Evolutionary conservation across 2,329 filamentous ascomycete genomes (phyloP), one percentile per base, ranked within the genome.

Genomic region (Xylariaceae sp.): DNA sequence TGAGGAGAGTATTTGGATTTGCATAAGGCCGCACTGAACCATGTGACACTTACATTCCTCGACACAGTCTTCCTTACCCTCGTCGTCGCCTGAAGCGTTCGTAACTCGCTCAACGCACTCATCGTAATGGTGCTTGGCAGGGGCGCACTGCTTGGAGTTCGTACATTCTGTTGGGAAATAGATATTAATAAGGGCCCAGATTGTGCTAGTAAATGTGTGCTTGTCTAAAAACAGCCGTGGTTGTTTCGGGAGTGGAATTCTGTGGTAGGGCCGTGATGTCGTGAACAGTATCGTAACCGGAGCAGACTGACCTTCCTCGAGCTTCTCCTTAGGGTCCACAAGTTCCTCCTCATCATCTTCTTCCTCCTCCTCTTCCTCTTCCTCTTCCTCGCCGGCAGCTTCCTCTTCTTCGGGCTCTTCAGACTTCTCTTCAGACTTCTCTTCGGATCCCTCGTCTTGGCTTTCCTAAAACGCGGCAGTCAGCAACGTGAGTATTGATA

Each of bases 51-150:
- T 85, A 97, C 93, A 98, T 78, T 98, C 93, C 78, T 98, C 93
- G 55, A 97, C 89, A 62, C 93, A 98, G 75, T 97, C 90, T 79
- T 98, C 93, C 61, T 87, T 89, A 79, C 97, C 93, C 62, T 87
- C 82, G 42, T 74, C 83, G 52, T 84, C 78, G 56, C 85, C 79
- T 61, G 89, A 81, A 53, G 69, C 65, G 45, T 62, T 62, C 47
- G 83, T 88, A 57, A 98, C 93, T 60, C 93, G 89, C 80, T 95
- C 90, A 58, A 91, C 89, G 68, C 93, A 98, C 73, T 96, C 89
- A 55, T 97, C 91, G 68, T 86, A 97, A 79, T 98, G 93, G 78
- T 97, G 91, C 83, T 97, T 98, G 64, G 81, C 79, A 45, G 85
- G 83, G 48, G 84, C 77, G 73, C 93, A 98, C 69, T 87, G 75